Conservation (phyloP, 495 filamentous ascomycete species). For the Xylaria intraflava region DNA sequence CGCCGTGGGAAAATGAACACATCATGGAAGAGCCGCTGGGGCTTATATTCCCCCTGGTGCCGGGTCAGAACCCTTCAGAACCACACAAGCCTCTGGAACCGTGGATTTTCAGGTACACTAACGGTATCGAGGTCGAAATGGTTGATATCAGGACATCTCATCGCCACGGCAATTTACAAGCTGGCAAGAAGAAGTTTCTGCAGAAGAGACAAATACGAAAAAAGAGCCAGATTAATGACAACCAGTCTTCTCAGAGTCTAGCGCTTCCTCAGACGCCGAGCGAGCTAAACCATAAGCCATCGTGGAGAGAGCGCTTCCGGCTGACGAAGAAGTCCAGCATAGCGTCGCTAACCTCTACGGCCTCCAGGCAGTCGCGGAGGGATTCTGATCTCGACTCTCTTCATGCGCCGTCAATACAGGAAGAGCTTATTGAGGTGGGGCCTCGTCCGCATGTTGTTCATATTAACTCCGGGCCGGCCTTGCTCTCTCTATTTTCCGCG, state of each 20-base stretch:
- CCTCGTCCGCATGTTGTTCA: conserved; percentile 8
- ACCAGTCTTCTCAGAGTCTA: not conserved
- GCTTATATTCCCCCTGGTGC: conserved; percentile 6
- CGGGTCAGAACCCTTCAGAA: conserved; percentile 1
- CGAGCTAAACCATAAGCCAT: not conserved
- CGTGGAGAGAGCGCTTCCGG: conserved; percentile 7
- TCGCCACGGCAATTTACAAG: conserved; percentile 11
- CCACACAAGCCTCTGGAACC: conserved; percentile 4
- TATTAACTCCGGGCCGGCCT: conserved; percentile 6
- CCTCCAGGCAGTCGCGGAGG: not conserved
- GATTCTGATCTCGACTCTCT: conserved; percentile 9
- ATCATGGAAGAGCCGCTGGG: conserved; percentile 9
- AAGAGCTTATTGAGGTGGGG: conserved; percentile 1
- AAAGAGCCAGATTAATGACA: not conserved
- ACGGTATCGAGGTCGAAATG: conserved; percentile 12
- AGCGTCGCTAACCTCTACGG: not conserved
- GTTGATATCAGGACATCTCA: conserved; percentile 10
- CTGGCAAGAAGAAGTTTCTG: conserved; percentile 1
- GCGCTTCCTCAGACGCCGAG: not conserved
- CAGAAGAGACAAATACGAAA: not conserved
- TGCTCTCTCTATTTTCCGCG: conserved; percentile 5
- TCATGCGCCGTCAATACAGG: not conserved
- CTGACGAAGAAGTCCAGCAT: conserved; percentile 3
- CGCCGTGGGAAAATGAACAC: conserved; percentile 5
- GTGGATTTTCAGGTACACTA: conserved; percentile 10